Conservation (phyloP, 2,329 filamentous ascomycete genomes). For the Penicillium sp. region DNA sequence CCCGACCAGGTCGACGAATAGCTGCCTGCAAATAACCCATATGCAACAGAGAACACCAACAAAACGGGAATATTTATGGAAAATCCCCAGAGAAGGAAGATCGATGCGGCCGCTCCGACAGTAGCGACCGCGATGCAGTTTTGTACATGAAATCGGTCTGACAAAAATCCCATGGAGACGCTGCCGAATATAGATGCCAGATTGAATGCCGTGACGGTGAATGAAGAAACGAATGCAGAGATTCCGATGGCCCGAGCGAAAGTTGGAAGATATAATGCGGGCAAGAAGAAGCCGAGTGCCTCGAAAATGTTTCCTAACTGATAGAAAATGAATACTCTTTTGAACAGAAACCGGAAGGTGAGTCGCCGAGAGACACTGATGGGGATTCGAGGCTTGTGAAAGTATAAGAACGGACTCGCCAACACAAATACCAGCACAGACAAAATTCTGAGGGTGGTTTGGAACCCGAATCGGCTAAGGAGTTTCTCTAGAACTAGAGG, state of each 20-base stretch:
- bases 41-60: constrained; percentile 42
- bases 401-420: constrained; percentile 28
- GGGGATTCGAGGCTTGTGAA: constrained; percentile 46
- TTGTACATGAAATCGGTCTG: neutral
- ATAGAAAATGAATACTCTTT: constrained; percentile 46
- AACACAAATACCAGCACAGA: constrained; percentile 31
- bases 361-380: constrained; percentile 38
- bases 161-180: constrained; percentile 29
- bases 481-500: constrained; percentile 47
- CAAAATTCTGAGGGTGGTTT: constrained; percentile 46
- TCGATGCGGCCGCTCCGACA: constrained; percentile 37
- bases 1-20: constrained; percentile 47
- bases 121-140: neutral
- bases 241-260: constrained; percentile 33
- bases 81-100: constrained; percentile 51
- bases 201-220: constrained; percentile 34
- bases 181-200: constrained; percentile 32
- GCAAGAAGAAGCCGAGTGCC: constrained; percentile 39
- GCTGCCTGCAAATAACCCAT: constrained; percentile 47
- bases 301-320: constrained; percentile 43
- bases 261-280: constrained; percentile 39
- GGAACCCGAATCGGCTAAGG: constrained; percentile 43
- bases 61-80: constrained; percentile 43
- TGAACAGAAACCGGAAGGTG: constrained; percentile 37
- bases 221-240: constrained; percentile 23